phyloP scores from a whole-genome alignment of 108 stramenopile genomes.

The Skeletonema menzelii region DNA sequence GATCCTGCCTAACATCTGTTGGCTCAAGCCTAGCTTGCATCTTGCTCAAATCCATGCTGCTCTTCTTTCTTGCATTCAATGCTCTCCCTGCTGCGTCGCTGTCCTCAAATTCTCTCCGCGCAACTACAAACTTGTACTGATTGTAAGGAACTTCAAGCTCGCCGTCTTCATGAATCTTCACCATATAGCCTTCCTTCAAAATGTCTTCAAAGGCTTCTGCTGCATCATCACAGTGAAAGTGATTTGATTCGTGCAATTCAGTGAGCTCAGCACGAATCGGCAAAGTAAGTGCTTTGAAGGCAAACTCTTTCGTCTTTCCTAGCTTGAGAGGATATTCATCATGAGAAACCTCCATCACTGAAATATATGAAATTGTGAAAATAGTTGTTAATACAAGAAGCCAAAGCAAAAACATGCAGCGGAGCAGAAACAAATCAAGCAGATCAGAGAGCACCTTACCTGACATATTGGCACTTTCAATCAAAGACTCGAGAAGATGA shows the following conservation, averaged over 20 bases:
- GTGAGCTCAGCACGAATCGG: constrained; percentile 25
- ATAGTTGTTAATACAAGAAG: no score
- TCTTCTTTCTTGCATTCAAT: background rate
- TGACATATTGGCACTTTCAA: constrained; percentile 31
- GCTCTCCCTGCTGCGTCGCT: constrained; percentile 16
- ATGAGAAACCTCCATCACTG: constrained; percentile 16
- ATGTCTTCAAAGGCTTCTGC: constrained; percentile 38
- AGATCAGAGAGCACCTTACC: no score
- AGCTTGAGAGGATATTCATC: constrained; percentile 44
- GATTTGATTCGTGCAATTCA: constrained; percentile 17
- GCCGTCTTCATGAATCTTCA: constrained; percentile 22
- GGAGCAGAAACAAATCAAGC: no score
- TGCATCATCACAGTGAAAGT: constrained; percentile 26
- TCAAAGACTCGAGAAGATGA: constrained; percentile 31
- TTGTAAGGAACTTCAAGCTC: constrained; percentile 39
- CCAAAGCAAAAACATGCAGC: no score
- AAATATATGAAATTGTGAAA: no score
- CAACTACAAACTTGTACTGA: constrained; percentile 32
- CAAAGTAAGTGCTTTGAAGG: constrained; percentile 39
- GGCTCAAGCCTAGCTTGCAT: constrained; percentile 17
- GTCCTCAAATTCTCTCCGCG: constrained; percentile 33
- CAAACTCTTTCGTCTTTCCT: constrained; percentile 27
- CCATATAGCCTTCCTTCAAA: constrained; percentile 41
- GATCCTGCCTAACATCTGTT: constrained; percentile 26
- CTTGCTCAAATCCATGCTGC: background rate